Conservation (phyloP, 176 grass and related monocot species). For the Carex myosuroides region DNA sequence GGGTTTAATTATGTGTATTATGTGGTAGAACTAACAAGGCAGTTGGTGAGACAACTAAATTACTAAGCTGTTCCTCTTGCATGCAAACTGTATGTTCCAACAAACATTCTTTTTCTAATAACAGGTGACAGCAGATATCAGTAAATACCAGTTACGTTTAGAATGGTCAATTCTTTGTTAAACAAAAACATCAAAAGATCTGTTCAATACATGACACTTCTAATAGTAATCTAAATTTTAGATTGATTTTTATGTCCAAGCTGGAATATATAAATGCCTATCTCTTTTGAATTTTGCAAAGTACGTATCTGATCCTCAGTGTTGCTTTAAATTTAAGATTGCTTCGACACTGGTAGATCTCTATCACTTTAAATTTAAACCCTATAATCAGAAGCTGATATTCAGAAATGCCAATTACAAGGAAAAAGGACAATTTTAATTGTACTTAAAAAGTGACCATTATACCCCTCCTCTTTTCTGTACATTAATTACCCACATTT, state of each 20-base stretch:
- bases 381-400: neutral
- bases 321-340: too few relatives aligned
- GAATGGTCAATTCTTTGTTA: neutral
- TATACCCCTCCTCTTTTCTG: neutral
- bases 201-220: neutral
- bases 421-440: neutral
- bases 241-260: neutral
- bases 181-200: neutral
- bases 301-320: neutral
- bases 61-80: neutral
- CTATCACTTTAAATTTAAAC: neutral
- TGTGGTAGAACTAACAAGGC: neutral
- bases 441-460: neutral
- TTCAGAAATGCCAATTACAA: neutral
- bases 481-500: neutral
- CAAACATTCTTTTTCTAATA: neutral
- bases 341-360: neutral
- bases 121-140: neutral
- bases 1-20: neutral
- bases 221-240: neutral
- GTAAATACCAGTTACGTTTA: neutral
- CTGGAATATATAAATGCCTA: neutral
- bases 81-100: neutral
- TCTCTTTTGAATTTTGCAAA: neutral
- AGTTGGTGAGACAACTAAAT: neutral